Evolutionary conservation across 2,329 filamentous ascomycete species (phyloP).

Genomic region (Apiospora marii): DNA sequence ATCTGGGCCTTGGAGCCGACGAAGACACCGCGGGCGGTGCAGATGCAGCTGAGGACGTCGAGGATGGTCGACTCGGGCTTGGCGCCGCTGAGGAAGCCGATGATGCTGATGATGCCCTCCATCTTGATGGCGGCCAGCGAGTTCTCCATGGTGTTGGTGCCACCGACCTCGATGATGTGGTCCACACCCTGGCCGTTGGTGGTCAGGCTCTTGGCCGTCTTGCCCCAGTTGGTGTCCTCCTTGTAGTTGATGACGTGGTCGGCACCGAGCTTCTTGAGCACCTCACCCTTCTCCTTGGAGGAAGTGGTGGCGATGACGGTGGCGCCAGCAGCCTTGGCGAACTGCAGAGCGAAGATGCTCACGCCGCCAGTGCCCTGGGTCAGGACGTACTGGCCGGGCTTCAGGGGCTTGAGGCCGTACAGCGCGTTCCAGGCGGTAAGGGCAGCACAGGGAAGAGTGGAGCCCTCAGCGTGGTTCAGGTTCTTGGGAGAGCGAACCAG

Average conservation of each 20-base stretch:
- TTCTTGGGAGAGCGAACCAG: slow-evolving; percentile 69
- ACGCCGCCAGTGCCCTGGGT: slow-evolving; percentile 78
- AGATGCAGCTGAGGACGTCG: slow-evolving; percentile 52
- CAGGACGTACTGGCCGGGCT: slow-evolving; percentile 66
- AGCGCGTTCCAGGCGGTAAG: slow-evolving; percentile 73
- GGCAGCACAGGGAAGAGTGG: slow-evolving; percentile 66
- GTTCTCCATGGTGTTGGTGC: slow-evolving; percentile 52
- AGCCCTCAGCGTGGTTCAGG: slow-evolving; percentile 60
- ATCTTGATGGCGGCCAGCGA: slow-evolving; percentile 53
- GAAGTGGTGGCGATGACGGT: slow-evolving; percentile 58
- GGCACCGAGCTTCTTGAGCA: slow-evolving; percentile 55
- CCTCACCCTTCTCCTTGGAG: slow-evolving; percentile 52
- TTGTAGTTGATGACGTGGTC: slow-evolving; percentile 60
- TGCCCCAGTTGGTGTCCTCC: slow-evolving; percentile 54
- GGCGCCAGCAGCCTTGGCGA: slow-evolving; percentile 58
- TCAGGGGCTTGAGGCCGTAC: slow-evolving; percentile 61
- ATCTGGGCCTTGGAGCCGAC: slow-evolving; percentile 50
- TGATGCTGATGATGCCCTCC: slow-evolving; percentile 54
- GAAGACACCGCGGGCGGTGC: slow-evolving; percentile 50
- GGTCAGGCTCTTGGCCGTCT: slow-evolving; percentile 51
- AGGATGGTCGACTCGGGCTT: slow-evolving; percentile 59
- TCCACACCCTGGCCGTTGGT: slow-evolving; percentile 54
- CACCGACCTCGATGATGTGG: slow-evolving; percentile 58
- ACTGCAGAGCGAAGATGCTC: slow-evolving; percentile 69
- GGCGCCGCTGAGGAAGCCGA: slow-evolving; percentile 53